A percentile compares a stretch with the other conserved stretches of the same genome.
These are phyloP conservation scores for Metarhizium sp. DNA, from an alignment of 2,329 filamentous ascomycete genomes.

Conservation along the genomic window DNA sequence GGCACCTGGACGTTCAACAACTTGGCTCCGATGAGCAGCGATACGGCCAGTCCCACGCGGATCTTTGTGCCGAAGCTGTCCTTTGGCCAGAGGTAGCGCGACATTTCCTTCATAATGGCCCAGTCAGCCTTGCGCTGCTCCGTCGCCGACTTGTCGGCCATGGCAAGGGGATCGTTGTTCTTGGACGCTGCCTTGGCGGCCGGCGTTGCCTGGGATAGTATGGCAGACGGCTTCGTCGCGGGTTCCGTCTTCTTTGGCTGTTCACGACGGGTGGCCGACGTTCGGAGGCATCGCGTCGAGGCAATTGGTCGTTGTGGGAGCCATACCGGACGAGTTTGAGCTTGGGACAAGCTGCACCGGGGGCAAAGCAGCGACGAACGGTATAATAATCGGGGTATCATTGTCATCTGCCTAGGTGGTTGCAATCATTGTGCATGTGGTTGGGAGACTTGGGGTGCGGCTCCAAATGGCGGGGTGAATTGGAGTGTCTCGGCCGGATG, in stretches of 20 bases:
- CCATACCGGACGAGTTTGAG: constrained; percentile 19
- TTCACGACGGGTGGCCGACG: constrained; percentile 20
- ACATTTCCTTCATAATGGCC: constrained; percentile 99
- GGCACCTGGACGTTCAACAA: constrained; percentile 95
- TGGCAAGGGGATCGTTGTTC: constrained; percentile 22
- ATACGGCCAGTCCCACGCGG: constrained; percentile 77
- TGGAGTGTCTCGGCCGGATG: neutral
- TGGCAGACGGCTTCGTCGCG: neutral
- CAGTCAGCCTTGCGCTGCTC: constrained; percentile 95
- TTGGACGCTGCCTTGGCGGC: constrained; percentile 10
- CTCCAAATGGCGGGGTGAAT: neutral
- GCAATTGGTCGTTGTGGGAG: constrained; percentile 17
- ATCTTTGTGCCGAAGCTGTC: constrained; percentile 63
- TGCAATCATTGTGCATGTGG: neutral
- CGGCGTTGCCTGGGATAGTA: constrained; percentile 1
- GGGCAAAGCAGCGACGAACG: constrained; percentile 23
- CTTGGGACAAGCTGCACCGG: constrained; percentile 17
- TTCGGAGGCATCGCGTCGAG: constrained; percentile 21
- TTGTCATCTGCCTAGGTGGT: constrained; percentile 10
- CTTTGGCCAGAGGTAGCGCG: constrained; percentile 91
- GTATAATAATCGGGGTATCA: constrained; percentile 27
- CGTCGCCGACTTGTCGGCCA: constrained; percentile 47
- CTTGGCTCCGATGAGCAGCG: constrained; percentile 80
- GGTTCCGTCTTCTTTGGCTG: constrained; percentile 10
- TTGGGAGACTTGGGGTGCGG: neutral